Evolutionary conservation across 176 grass and related monocot species (phyloP).

Genomic region (Juncus effusus): DNA sequence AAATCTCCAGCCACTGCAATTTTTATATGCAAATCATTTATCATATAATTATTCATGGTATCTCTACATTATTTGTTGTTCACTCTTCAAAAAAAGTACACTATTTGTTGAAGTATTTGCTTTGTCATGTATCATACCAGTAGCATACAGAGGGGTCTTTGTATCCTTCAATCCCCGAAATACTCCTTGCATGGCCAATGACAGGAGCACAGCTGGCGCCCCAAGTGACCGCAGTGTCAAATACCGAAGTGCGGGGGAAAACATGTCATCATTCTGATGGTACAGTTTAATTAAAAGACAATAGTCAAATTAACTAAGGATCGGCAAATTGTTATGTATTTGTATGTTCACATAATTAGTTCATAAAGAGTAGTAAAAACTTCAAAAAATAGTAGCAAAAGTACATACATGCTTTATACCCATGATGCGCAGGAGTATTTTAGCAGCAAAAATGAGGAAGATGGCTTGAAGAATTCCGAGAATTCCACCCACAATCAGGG

Average conservation of each 20-base stretch:
- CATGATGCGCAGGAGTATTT: conserved; percentile 57
- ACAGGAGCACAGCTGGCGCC: conserved; percentile 86
- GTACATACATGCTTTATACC: conserved; percentile 71
- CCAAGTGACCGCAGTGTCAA: conserved; percentile 82
- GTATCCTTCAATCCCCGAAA: conserved; percentile 93
- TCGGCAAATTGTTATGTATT: neutral
- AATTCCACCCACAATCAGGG: conserved; percentile 72
- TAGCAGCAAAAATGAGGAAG: conserved; percentile 67
- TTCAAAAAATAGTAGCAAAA: neutral
- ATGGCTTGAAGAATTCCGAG: conserved; percentile 81
- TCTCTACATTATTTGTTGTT: neutral
- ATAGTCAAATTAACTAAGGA: neutral
- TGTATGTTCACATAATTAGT: too few relatives aligned
- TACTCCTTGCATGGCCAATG: conserved; percentile 77
- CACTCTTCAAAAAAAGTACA: too few relatives aligned
- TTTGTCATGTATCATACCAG: conserved; percentile 38
- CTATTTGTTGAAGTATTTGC: too few relatives aligned
- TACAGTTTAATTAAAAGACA: conserved; percentile 17
- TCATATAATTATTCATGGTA: neutral
- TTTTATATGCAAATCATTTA: neutral
- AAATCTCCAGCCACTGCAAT: conserved; percentile 72
- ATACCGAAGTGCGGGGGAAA: conserved; percentile 65
- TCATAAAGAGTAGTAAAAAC: neutral
- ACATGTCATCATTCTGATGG: conserved; percentile 63
- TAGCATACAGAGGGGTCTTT: conserved; percentile 90